Evolutionary conservation across 176 grass and related monocot genomes (phyloP).

Genomic region (Juncus effusus): DNA sequence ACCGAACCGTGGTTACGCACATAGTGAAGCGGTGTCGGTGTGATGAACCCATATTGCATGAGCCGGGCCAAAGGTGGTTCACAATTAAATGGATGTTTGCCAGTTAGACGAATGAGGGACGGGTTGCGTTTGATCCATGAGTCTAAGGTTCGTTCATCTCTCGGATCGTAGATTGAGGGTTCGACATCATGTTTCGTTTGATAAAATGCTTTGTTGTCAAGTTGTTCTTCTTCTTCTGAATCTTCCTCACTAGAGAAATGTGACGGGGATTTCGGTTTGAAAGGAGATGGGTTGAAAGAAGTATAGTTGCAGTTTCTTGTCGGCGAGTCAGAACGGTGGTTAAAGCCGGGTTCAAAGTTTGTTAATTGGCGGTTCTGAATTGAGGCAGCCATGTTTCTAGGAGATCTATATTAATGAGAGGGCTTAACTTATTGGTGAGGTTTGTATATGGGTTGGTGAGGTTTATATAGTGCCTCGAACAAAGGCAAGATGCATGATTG

Average conservation of each 20-base stretch:
- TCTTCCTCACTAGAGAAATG: conserved; percentile 11
- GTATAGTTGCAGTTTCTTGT: conserved; percentile 42
- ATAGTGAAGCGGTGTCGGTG: conserved; percentile 57
- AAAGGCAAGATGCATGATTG: background rate
- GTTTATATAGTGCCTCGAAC: background rate
- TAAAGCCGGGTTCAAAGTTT: background rate
- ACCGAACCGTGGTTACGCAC: conserved; percentile 69
- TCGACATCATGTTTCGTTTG: conserved; percentile 30
- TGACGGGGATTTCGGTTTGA: background rate
- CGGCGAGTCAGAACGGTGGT: conserved; percentile 38
- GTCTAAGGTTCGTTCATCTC: conserved; percentile 67
- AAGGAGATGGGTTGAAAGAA: background rate
- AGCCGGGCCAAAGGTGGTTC: conserved; percentile 53
- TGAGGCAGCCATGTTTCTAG: conserved; percentile 45
- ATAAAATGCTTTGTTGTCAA: conserved; percentile 33
- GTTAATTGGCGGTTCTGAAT: conserved; percentile 38
- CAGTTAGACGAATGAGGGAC: conserved; percentile 61
- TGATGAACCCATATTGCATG: conserved; percentile 48
- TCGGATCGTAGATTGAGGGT: conserved; percentile 35
- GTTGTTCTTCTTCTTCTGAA: conserved; percentile 18
- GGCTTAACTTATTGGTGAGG: background rate
- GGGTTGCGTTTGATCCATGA: conserved; percentile 63
- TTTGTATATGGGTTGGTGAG: background rate
- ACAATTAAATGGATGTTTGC: conserved; percentile 76
- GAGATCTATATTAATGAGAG: background rate